Conservation (phyloP, 116 monocot species). For the Phalaenopsis hybrid region DNA sequence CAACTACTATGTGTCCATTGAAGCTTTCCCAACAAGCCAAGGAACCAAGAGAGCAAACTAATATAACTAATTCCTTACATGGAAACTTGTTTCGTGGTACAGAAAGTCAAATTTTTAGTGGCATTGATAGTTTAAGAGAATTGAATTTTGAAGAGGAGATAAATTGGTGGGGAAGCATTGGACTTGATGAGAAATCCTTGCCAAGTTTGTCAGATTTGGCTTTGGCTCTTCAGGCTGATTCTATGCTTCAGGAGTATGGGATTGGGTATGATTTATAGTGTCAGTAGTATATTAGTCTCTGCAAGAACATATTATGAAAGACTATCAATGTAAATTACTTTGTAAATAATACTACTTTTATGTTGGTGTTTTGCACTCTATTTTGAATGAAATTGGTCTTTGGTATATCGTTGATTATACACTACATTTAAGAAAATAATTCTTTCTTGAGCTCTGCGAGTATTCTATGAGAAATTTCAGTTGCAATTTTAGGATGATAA, state of each 20-base stretch:
- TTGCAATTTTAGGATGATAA: too few species aligned
- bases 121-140: slow-evolving; percentile 25
- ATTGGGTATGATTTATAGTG: slow-evolving; percentile 35
- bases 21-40: background rate
- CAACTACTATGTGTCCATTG: background rate
- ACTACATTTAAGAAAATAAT: background rate
- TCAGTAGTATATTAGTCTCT: background rate
- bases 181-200: slow-evolving; percentile 27
- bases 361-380: too few species aligned
- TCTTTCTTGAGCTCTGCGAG: background rate
- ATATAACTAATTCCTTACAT: background rate
- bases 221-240: slow-evolving; percentile 22
- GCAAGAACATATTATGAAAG: background rate
- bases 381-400: too few species aligned
- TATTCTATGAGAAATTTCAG: too few species aligned
- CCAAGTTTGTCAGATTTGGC: slow-evolving; percentile 29
- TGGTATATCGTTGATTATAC: background rate
- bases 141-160: slow-evolving; percentile 13
- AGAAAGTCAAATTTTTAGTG: background rate
- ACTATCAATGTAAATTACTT: background rate
- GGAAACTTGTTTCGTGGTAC: background rate
- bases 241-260: slow-evolving; percentile 31
- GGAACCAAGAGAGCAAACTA: background rate
- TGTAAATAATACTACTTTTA: too few species aligned
- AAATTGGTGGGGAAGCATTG: slow-evolving; percentile 33